Conservation (phyloP, 2,329 filamentous ascomycete genomes). For the Penicillium rolfsii region DNA sequence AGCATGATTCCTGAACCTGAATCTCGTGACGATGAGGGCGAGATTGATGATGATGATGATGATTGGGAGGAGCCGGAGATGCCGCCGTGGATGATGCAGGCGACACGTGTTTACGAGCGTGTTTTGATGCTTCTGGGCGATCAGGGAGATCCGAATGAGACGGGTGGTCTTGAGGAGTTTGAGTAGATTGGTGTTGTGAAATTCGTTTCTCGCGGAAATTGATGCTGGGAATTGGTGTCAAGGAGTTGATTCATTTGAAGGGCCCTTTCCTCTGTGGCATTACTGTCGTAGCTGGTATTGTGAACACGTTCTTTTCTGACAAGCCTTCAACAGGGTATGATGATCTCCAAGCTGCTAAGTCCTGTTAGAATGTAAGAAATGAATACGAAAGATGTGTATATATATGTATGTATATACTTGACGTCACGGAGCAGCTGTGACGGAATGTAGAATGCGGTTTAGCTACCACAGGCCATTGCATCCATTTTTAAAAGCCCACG, state of each 20-base stretch:
- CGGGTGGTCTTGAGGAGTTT: neutral
- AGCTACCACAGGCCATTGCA: too few relatives aligned
- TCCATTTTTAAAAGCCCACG: too few relatives aligned
- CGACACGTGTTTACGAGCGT: conserved; percentile 76
- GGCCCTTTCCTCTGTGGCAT: neutral
- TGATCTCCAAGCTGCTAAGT: too few relatives aligned
- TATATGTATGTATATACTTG: too few relatives aligned
- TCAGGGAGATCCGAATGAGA: conserved; percentile 34
- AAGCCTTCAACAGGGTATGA: too few relatives aligned
- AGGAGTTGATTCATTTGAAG: neutral
- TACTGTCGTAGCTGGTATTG: neutral
- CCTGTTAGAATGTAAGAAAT: too few relatives aligned
- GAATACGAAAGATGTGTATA: too few relatives aligned
- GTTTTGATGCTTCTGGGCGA: conserved; percentile 76
- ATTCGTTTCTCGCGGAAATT: neutral
- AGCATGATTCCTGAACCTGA: conserved; percentile 5
- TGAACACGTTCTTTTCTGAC: neutral
- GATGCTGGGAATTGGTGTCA: neutral
- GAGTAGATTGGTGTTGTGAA: neutral
- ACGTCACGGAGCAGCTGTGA: too few relatives aligned
- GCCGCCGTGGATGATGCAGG: conserved; percentile 63
- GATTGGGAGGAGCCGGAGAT: conserved; percentile 7
- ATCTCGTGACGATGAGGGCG: neutral
- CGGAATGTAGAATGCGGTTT: too few relatives aligned
- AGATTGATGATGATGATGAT: neutral